These are phyloP conservation scores for Leishmania mexicana DNA, from an alignment of 208 protist genomes.

Conservation along the genomic window DNA sequence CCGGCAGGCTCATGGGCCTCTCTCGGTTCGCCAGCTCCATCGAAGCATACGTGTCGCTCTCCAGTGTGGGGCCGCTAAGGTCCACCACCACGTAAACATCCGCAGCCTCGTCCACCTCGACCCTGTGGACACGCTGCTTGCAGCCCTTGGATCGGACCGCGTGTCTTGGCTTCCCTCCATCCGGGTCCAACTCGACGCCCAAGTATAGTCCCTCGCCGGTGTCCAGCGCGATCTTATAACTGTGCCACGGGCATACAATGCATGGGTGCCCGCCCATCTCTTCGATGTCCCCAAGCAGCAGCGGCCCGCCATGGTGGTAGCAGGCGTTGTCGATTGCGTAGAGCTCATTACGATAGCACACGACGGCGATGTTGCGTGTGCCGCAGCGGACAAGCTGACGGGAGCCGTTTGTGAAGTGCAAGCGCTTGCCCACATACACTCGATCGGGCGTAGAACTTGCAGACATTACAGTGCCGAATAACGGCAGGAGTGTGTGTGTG, in stretches of 20 bases:
- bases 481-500: neutral
- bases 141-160: conserved; percentile 77
- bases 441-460: conserved; percentile 7
- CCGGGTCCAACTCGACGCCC: conserved; percentile 52
- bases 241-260: conserved; percentile 92
- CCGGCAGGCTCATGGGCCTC: conserved; percentile 35
- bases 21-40: conserved; percentile 78
- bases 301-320: conserved; percentile 91
- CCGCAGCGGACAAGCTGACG: conserved; percentile 80
- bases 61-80: conserved; percentile 42
- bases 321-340: conserved; percentile 93
- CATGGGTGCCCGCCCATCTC: conserved; percentile 88
- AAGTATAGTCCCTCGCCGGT: conserved; percentile 89
- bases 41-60: conserved; percentile 80
- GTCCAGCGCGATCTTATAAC: conserved; percentile 89
- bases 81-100: conserved; percentile 77
- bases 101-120: conserved; percentile 58
- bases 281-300: conserved; percentile 92
- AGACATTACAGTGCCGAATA: conserved; percentile 1
- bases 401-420: conserved; percentile 46
- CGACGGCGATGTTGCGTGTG: conserved; percentile 84
- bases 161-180: conserved; percentile 37
- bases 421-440: conserved; percentile 33
- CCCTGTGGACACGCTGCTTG: conserved; percentile 84
- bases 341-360: conserved; percentile 57